Base-by-base conservation (phyloP, 805 yeast genomes). In the Monosporozyma siamensis region DNA sequence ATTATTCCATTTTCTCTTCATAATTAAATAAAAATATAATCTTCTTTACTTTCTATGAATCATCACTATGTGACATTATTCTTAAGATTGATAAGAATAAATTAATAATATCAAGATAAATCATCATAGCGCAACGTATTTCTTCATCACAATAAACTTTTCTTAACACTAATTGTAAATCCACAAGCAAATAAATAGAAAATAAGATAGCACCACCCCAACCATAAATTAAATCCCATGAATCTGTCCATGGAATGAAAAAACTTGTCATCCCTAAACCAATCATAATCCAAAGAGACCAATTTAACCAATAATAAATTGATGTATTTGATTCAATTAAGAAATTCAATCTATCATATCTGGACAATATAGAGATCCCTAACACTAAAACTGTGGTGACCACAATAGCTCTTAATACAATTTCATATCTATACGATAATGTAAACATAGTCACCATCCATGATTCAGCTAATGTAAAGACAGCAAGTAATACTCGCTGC, bases 41-140 rank as follows among this genome's bases (percentile, higher is more conserved):
- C n/a, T n/a, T 25, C 25, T 18, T 11, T 24, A 36, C 4, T 23
- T n/a, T 27, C 20, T 45, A 41, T 48, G 45, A 23, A 36, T 59
- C 59, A 37, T 50, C 47, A 34, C 46, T 48, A 43, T 49, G 44
- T 50, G 52, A 8, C 51, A 85, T 64, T 32, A 86, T 72, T 48
- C 94, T 70, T 58, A 87, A 71, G 46, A 88, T 78, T 63, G 76
- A 78, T 49, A 87, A 59, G 67, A 87, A 88, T 64, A 87, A 70
- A 64, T 87, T 87, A 63, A 88, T 69, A 38, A 86, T 75, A 59
- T 87, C 96, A 68, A 87, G 71, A 60, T 88, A 87, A 48, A 88
- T 70, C 51, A 76, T 66, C 56, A 88, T 77, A 12, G 90, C 77
- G 40, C 94, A 90, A 31, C 77, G 72, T n/a, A 87, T 73, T 55